Conservation (phyloP, 148 eudicot genomes). For the Spergularia marina region DNA sequence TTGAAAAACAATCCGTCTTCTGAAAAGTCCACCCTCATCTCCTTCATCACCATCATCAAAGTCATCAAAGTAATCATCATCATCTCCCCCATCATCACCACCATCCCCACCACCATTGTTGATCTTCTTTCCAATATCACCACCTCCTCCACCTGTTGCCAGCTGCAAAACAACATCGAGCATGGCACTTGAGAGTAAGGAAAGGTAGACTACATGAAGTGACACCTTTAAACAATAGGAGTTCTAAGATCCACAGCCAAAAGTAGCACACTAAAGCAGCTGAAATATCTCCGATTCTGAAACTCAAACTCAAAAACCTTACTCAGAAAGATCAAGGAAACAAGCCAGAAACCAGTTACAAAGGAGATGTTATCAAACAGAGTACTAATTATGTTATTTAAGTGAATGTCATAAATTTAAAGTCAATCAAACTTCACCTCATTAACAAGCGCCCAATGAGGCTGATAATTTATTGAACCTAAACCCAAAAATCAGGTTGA, state of each 20-base stretch:
- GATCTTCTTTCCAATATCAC: conserved; percentile 76
- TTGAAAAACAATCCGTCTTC: conserved; percentile 66
- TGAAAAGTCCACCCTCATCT: conserved; percentile 86
- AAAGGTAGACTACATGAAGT: background rate
- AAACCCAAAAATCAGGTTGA: too few species aligned
- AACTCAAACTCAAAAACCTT: too few species aligned
- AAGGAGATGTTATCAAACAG: too few species aligned
- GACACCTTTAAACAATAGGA: background rate
- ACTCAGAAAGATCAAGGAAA: too few species aligned
- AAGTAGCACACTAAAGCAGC: background rate
- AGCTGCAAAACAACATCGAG: conserved; percentile 35
- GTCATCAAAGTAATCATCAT: conserved; percentile 91
- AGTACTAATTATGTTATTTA: too few species aligned
- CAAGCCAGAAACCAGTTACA: too few species aligned
- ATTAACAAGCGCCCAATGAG: too few species aligned
- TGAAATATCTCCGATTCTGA: background rate
- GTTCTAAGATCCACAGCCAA: background rate
- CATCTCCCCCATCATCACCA: conserved; percentile 93
- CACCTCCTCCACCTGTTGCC: conserved; percentile 89
- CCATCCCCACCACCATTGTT: conserved; percentile 95
- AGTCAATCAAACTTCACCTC: too few species aligned
- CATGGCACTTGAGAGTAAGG: background rate
- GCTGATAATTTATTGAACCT: too few species aligned
- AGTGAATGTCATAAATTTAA: too few species aligned
- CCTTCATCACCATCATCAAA: conserved; percentile 97